Evolutionary conservation across 2,329 filamentous ascomycete genomes (phyloP).

Genomic region (Alternaria panax): DNA sequence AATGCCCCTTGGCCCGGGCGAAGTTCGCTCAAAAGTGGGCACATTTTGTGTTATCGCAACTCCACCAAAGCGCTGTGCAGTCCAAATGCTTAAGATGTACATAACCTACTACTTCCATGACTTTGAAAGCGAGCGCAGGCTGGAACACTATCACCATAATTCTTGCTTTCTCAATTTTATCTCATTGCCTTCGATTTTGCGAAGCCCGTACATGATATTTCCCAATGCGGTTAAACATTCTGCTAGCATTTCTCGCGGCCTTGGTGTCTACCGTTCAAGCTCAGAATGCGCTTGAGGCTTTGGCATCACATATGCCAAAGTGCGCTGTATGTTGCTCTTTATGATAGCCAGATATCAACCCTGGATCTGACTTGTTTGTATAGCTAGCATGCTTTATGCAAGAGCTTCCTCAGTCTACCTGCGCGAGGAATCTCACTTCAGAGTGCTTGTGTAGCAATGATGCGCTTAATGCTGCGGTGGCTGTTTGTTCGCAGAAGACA

Average conservation of each 20-base stretch:
- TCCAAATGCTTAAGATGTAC: neutral
- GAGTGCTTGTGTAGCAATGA: conserved; percentile 52
- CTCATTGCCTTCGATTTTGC: neutral
- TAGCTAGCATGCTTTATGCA: conserved; percentile 30
- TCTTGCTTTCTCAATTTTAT: neutral
- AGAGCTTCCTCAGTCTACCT: conserved; percentile 45
- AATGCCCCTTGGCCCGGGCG: conserved; percentile 9
- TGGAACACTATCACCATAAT: neutral
- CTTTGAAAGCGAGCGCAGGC: neutral
- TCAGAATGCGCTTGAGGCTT: conserved; percentile 17
- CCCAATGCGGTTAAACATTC: conserved; percentile 14
- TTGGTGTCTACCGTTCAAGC: conserved; percentile 17
- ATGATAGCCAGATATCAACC: neutral
- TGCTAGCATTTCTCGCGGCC: conserved; percentile 10
- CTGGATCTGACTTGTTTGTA: conserved; percentile 6
- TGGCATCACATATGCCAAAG: conserved; percentile 23
- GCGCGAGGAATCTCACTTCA: conserved; percentile 47
- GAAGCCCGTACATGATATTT: neutral
- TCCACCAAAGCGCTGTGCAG: conserved; percentile 2
- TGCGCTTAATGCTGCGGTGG: conserved; percentile 41
- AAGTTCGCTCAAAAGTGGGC: neutral
- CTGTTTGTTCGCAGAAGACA: conserved; percentile 46
- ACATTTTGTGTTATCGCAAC: conserved; percentile 4
- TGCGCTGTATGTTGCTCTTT: conserved; percentile 24
- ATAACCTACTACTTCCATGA: conserved; percentile 9